A percentile compares a stretch with the other conserved stretches of the same genome.
Evolutionary conservation across 768 basidiomycete genomes (phyloP).

Genomic region (Favolaschia claudopus): DNA sequence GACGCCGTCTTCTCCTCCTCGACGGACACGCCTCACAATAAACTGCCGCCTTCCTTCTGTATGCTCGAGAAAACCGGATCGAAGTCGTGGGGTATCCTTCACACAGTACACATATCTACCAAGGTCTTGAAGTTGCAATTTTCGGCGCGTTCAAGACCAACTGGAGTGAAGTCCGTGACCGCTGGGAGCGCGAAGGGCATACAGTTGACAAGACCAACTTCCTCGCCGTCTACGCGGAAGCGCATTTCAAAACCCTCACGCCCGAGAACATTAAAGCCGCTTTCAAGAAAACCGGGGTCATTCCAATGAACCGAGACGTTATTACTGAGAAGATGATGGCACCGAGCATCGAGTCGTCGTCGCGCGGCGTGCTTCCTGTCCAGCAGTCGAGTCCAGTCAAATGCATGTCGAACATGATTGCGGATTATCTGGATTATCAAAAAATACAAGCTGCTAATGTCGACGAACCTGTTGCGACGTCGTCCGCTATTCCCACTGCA

Average conservation of each 20-base stretch:
- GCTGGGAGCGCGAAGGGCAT: slow-evolving; percentile 23
- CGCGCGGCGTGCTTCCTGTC: slow-evolving; percentile 31
- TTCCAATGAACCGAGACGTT: slow-evolving; percentile 43
- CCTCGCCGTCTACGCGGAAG: slow-evolving; percentile 40
- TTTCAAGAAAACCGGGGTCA: slow-evolving; percentile 48
- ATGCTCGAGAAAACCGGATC: slow-evolving; percentile 45
- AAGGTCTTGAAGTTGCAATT: slow-evolving; percentile 51
- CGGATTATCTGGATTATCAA: too few relatives aligned
- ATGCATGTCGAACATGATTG: too few relatives aligned
- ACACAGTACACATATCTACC: slow-evolving; percentile 53
- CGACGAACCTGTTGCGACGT: too few relatives aligned
- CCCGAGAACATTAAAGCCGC: slow-evolving; percentile 40
- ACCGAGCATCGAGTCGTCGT: slow-evolving; percentile 41
- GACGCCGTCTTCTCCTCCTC: slow-evolving; percentile 42
- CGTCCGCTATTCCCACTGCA: too few relatives aligned
- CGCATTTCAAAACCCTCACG: slow-evolving; percentile 41
- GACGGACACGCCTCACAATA: slow-evolving; percentile 58
- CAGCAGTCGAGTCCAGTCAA: too few relatives aligned
- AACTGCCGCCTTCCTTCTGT: slow-evolving; percentile 44
- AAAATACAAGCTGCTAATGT: too few relatives aligned
- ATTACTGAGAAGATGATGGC: slow-evolving; percentile 43
- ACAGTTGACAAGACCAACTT: slow-evolving; percentile 46
- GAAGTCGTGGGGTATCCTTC: slow-evolving; percentile 52
- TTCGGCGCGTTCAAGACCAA: slow-evolving; percentile 41
- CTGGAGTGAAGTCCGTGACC: slow-evolving; percentile 29